Percentiles rank a stretch among this genome's conserved stretches.
phyloP scores from a whole-genome alignment of 2,329 filamentous ascomycete species.

The Ramularia endophylla region DNA sequence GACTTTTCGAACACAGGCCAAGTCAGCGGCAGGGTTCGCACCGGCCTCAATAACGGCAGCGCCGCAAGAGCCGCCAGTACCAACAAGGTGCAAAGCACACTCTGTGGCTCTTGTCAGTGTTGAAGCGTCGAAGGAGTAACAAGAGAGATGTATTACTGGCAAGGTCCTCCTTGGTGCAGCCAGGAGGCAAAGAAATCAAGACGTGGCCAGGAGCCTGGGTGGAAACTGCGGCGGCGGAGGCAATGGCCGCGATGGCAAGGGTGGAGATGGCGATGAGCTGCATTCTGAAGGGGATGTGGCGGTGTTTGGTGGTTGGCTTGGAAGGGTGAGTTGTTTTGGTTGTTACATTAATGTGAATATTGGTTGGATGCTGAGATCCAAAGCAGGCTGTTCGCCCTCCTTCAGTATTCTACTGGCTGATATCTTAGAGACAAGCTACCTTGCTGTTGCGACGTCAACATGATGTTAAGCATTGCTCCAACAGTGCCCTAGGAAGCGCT shows the following conservation, averaged over 20 bases:
- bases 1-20: background rate
- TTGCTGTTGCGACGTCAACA: too few species aligned
- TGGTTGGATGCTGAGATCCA: too few species aligned
- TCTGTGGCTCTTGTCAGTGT: constrained; percentile 2
- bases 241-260: background rate
- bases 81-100: background rate
- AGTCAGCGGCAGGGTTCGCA: background rate
- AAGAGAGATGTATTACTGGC: background rate
- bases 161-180: background rate
- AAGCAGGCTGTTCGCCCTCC: too few species aligned
- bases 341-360: too few species aligned
- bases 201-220: background rate
- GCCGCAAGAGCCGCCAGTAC: background rate
- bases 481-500: too few species aligned
- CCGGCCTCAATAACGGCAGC: background rate
- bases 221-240: background rate
- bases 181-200: background rate
- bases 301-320: background rate
- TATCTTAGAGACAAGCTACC: too few species aligned
- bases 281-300: background rate
- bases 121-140: background rate
- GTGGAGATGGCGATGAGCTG: background rate
- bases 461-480: too few species aligned
- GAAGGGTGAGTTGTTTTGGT: background rate
- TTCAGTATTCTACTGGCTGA: too few species aligned